Percentiles rank a stretch among this genome's conserved stretches.
These are phyloP conservation scores for Trifolium pratense DNA, from an alignment of 306 rosid species.

Conservation along the genomic window DNA sequence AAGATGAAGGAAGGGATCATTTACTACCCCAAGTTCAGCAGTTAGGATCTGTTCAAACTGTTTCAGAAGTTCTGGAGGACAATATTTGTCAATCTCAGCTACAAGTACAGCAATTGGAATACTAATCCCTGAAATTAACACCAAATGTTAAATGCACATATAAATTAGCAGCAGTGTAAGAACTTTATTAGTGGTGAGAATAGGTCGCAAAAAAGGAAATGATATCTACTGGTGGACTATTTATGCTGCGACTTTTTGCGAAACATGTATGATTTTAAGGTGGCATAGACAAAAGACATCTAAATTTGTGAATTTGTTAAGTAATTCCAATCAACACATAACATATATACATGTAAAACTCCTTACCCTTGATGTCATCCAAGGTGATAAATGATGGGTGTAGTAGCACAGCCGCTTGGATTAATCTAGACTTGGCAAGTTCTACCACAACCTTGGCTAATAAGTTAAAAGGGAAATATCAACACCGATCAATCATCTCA, in stretches of 20 bases:
- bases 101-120: constrained; percentile 56
- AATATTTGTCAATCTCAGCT: constrained; percentile 56
- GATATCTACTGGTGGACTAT: not conserved
- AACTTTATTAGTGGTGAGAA: not conserved
- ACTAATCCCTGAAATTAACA: constrained; percentile 50
- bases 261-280: not conserved
- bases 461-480: not conserved
- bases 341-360: constrained; percentile 8
- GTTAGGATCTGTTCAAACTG: constrained; percentile 54
- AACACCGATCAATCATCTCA: not conserved
- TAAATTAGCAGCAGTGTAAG: not conserved
- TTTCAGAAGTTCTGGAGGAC: constrained; percentile 55
- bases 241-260: not conserved
- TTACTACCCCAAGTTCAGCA: constrained; percentile 54
- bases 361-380: constrained; percentile 65
- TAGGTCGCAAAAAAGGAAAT: not conserved
- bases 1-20: not conserved
- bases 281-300: not conserved
- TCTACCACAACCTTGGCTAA: constrained; percentile 67
- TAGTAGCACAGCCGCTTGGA: constrained; percentile 59
- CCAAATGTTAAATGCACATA: not conserved
- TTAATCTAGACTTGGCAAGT: constrained; percentile 47
- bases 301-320: not conserved
- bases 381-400: constrained; percentile 65
- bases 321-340: not conserved